phyloP scores from a whole-genome alignment of 257 asterid genomes.

The Solanum infundibuliforme region DNA sequence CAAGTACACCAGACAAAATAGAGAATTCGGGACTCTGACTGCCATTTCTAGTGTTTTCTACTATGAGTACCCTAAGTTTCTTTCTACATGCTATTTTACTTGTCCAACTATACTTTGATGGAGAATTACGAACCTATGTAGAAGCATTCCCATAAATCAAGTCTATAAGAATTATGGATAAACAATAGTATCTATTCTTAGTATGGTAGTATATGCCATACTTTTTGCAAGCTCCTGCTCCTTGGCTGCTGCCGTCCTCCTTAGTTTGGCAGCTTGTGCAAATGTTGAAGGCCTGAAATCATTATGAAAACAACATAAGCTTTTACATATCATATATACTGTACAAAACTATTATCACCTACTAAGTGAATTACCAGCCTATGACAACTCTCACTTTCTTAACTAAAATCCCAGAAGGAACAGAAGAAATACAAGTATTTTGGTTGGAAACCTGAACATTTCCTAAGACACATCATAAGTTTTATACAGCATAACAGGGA shows the following conservation, averaged over 20 bases:
- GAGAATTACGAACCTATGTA: neutral
- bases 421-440: neutral
- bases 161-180: neutral
- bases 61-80: neutral
- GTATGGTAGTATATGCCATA: conserved; percentile 6
- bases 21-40: neutral
- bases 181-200: neutral
- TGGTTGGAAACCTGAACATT: neutral
- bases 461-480: neutral
- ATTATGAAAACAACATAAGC: neutral
- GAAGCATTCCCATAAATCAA: neutral
- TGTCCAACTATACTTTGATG: neutral
- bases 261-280: conserved; percentile 94
- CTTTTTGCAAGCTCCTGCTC: conserved; percentile 84
- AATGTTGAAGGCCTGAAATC: conserved; percentile 88
- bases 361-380: neutral
- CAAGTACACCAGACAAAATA: neutral
- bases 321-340: neutral
- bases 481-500: neutral
- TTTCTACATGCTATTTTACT: neutral
- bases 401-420: neutral
- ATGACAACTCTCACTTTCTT: neutral
- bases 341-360: neutral
- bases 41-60: neutral
- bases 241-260: conserved; percentile 81